These are phyloP conservation scores for Glonium stellatum DNA, from an alignment of 495 filamentous ascomycete species.

Conservation along the genomic window DNA sequence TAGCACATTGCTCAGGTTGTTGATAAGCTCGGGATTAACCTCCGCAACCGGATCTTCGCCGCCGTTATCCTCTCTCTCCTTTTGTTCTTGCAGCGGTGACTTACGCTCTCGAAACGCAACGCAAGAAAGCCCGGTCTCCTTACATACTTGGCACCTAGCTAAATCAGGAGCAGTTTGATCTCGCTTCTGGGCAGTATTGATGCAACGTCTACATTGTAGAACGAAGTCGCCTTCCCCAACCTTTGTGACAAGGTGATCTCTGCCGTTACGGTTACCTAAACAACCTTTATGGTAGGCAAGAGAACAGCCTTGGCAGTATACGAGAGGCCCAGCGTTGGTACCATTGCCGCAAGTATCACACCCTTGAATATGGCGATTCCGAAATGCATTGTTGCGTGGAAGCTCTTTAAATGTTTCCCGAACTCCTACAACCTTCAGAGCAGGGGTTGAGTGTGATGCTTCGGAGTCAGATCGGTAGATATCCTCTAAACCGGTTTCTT, in stretches of 20 bases:
- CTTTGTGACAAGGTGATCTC: constrained; percentile 95
- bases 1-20: constrained; percentile 66
- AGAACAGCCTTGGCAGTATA: constrained; percentile 89
- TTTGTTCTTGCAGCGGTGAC: constrained; percentile 72
- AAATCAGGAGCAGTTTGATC: constrained; percentile 62
- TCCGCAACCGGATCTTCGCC: constrained; percentile 67
- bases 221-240: constrained; percentile 69
- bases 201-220: constrained; percentile 81
- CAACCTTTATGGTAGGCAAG: constrained; percentile 74
- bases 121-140: constrained; percentile 53
- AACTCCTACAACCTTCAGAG: constrained; percentile 54
- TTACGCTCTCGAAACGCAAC: constrained; percentile 61
- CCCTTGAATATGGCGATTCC: constrained; percentile 53
- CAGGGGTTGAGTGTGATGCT: constrained; percentile 9
- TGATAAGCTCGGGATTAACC: constrained; percentile 56
- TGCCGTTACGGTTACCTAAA: constrained; percentile 59
- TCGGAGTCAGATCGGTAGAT: constrained; percentile 46
- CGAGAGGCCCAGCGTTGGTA: constrained; percentile 48
- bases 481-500: constrained; percentile 59
- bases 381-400: constrained; percentile 53
- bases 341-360: constrained; percentile 69
- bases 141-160: constrained; percentile 64
- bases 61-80: constrained; percentile 64
- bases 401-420: constrained; percentile 61
- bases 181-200: constrained; percentile 58